phyloP scores from a whole-genome alignment of 2,329 filamentous ascomycete species.

The Penicillium sp. region DNA sequence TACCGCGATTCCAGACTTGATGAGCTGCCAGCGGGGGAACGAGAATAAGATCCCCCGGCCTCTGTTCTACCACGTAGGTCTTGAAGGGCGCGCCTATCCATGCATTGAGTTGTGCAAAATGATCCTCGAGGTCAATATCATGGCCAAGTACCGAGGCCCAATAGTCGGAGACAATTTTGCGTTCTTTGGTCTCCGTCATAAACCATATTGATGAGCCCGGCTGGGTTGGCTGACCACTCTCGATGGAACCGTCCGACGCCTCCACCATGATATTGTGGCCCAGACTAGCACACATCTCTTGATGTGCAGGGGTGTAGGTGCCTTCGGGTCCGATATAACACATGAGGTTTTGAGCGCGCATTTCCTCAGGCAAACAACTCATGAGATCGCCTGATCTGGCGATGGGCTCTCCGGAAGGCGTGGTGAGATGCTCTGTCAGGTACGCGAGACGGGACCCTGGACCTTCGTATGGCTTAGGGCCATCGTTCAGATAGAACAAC shows the following conservation, averaged over 20 bases:
- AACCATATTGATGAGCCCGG: constrained; percentile 95
- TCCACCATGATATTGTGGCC: constrained; percentile 99
- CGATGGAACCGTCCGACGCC: constrained; percentile 64
- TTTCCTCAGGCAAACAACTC: constrained; percentile 81
- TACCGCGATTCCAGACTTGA: constrained; percentile 97
- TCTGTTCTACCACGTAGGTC: constrained; percentile 90
- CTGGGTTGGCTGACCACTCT: constrained; percentile 69
- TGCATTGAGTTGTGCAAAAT: constrained; percentile 92
- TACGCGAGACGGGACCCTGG: constrained; percentile 52
- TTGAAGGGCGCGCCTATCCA: constrained; percentile 95
- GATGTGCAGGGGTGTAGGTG: constrained; percentile 91
- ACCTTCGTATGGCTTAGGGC: constrained; percentile 59
- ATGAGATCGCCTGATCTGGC: constrained; percentile 86
- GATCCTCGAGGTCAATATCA: constrained; percentile 94
- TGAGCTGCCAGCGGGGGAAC: constrained; percentile 91
- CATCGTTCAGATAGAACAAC: constrained; percentile 90
- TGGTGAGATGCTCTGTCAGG: constrained; percentile 40
- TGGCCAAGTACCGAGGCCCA: constrained; percentile 91
- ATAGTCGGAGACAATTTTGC: constrained; percentile 86
- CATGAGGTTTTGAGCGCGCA: constrained; percentile 96
- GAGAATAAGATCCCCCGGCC: constrained; percentile 85
- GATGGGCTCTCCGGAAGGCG: constrained; percentile 56
- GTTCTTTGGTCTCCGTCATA: constrained; percentile 95
- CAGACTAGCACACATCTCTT: constrained; percentile 95
- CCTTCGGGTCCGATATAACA: constrained; percentile 98